Conservation (phyloP, 2,329 filamentous ascomycete species). For the Xenosphaeropsis pyriputrescens region DNA sequence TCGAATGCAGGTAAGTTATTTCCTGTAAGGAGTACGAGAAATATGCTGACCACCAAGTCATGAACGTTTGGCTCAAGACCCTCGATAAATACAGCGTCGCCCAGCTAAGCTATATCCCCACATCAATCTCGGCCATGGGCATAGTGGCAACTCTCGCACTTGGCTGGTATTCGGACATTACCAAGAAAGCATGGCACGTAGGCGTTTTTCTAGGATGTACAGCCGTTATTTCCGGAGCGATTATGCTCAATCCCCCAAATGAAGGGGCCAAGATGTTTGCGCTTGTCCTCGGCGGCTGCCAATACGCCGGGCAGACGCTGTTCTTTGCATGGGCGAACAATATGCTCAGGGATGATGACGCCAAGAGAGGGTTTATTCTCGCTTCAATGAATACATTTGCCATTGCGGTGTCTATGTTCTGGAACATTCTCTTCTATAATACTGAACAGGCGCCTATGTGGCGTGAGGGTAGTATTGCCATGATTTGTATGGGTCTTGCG, state of each 20-base stretch:
- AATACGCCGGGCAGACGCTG: slow-evolving; percentile 60
- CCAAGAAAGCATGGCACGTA: slow-evolving; percentile 47
- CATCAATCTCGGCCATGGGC: slow-evolving; percentile 34
- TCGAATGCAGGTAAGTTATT: slow-evolving; percentile 28
- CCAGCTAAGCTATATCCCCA: slow-evolving; percentile 37
- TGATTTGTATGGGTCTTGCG: slow-evolving; percentile 1
- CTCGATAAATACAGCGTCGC: slow-evolving; percentile 28
- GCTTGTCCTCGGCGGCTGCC: slow-evolving; percentile 54
- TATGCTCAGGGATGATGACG: slow-evolving; percentile 47
- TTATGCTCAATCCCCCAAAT: slow-evolving; percentile 35
- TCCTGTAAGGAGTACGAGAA: too few relatives aligned
- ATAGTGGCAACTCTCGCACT: slow-evolving; percentile 46
- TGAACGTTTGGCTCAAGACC: slow-evolving; percentile 33
- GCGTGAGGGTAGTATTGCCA: slow-evolving; percentile 1
- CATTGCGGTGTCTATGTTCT: slow-evolving; percentile 59
- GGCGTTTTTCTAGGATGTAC: slow-evolving; percentile 54
- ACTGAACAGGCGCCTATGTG: slow-evolving; percentile 43
- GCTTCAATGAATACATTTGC: slow-evolving; percentile 59
- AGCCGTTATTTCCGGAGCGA: slow-evolving; percentile 42
- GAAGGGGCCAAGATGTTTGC: slow-evolving; percentile 38
- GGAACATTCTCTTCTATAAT: slow-evolving; percentile 57
- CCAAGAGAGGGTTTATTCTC: slow-evolving; percentile 49
- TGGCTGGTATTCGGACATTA: slow-evolving; percentile 52
- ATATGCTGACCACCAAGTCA: too few relatives aligned
- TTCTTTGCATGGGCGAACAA: slow-evolving; percentile 70